phyloP scores from a whole-genome alignment of 495 filamentous ascomycete species.

The Aspergillus wentii region DNA sequence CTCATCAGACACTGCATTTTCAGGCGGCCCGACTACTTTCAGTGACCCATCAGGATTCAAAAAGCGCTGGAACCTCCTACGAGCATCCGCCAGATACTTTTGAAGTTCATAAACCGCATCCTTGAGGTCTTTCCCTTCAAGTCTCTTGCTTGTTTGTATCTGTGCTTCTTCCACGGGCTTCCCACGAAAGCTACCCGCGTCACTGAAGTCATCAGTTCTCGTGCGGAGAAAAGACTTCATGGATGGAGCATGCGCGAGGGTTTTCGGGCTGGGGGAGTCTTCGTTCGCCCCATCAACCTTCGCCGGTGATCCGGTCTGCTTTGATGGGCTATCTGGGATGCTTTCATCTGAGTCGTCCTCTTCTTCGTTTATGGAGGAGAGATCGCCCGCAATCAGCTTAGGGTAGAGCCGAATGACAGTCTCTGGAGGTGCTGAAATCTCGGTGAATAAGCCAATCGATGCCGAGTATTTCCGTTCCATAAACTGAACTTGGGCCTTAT shows the following conservation, averaged over 20 bases:
- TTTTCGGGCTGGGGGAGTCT: conserved; percentile 11
- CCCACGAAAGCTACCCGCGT: conserved; percentile 41
- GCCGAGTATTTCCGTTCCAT: conserved; percentile 76
- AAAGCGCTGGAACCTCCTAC: conserved; percentile 74
- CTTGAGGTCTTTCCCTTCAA: conserved; percentile 78
- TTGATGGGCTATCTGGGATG: conserved; percentile 14
- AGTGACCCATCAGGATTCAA: conserved; percentile 72
- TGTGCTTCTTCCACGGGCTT: conserved; percentile 20
- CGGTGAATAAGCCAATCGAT: conserved; percentile 86
- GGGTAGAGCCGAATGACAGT: conserved; percentile 85
- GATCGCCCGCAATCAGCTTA: conserved; percentile 73
- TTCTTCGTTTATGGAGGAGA: conserved; percentile 54
- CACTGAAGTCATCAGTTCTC: conserved; percentile 36
- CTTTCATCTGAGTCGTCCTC: conserved; percentile 44
- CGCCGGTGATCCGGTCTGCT: conserved; percentile 19
- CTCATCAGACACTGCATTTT: conserved; percentile 47
- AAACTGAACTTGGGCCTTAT: conserved; percentile 85
- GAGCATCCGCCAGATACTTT: conserved; percentile 77
- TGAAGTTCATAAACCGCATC: conserved; percentile 75
- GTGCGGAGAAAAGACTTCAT: conserved; percentile 51
- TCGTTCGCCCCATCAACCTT: conserved; percentile 25
- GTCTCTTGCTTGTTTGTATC: conserved; percentile 15
- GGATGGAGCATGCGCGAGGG: conserved; percentile 43
- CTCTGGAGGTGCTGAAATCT: conserved; percentile 84
- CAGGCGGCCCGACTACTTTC: conserved; percentile 48